These are phyloP conservation scores for Acanthamoeba quina DNA, from an alignment of 208 protist genomes.

Conservation along the genomic window DNA sequence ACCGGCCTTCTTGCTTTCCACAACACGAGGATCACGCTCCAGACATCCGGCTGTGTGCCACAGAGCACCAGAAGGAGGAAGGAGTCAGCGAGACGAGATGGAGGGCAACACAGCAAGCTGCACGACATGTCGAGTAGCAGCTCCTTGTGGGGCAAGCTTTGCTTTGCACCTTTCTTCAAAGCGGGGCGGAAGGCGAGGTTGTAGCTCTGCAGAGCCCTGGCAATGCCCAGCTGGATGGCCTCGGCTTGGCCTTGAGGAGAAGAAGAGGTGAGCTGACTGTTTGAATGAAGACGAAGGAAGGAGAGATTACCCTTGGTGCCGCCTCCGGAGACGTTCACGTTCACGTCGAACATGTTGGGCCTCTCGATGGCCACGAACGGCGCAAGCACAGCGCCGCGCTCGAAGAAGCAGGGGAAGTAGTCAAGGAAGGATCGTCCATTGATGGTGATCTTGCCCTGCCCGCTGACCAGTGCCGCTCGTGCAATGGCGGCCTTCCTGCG, in stretches of 20 bases:
- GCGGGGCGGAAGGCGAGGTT: slow-evolving; percentile 52
- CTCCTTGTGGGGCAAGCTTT: not conserved
- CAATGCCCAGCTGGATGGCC: slow-evolving; percentile 54
- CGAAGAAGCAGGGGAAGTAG: slow-evolving; percentile 66
- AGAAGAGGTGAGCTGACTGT: not conserved
- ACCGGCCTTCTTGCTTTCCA: slow-evolving; percentile 73
- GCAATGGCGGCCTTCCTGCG: slow-evolving; percentile 52
- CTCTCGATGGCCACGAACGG: slow-evolving; percentile 59
- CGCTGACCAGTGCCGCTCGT: not conserved
- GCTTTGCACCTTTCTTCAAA: slow-evolving; percentile 23
- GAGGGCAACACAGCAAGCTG: not conserved
- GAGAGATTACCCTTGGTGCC: slow-evolving; percentile 52
- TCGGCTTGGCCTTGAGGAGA: slow-evolving; percentile 28
- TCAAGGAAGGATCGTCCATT: slow-evolving; percentile 41
- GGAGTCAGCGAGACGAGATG: too few relatives aligned
- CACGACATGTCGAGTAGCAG: not conserved
- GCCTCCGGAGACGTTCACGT: not conserved
- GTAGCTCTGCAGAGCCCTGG: slow-evolving; percentile 39
- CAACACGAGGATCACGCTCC: slow-evolving; percentile 48
- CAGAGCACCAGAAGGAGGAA: not conserved
- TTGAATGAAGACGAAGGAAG: not conserved
- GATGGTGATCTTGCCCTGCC: slow-evolving; percentile 7
- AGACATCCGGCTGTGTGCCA: slow-evolving; percentile 33
- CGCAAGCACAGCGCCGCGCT: slow-evolving; percentile 2
- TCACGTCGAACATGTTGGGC: slow-evolving; percentile 28